Base-by-base conservation (phyloP, 805 yeast genomes). In the Torulaspora microellipsoides region DNA sequence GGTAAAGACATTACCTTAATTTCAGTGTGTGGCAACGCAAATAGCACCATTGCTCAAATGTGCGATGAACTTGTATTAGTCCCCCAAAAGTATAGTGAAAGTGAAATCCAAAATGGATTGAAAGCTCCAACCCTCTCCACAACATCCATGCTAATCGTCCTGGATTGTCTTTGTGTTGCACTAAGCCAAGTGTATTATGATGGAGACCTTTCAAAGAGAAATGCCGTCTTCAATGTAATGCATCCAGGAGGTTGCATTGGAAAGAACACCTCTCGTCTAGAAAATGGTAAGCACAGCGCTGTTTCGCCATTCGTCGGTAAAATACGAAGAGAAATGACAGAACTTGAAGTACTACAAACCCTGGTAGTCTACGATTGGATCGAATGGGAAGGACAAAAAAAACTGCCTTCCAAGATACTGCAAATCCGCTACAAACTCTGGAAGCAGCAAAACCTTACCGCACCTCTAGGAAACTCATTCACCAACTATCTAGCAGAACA, bases 171-270 rank as follows among this genome's bases (percentile, higher is more conserved):
- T 12, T 76, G 85, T 31, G 73, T 89, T 38, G 84, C 95, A 0
- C 65, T 89, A 17, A 75, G 81, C 38, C 93, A 87, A 57, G 59
- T 82, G 27, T 46, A 48, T 56, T 73, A 81, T 42, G 79, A 80
- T 42, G 67, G 68, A 8, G 88, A 86, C 55, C 62, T 71, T 27
- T 62, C 66, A 30, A 67, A 71, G 43, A 69, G 95, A 33, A 73
- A 72, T 49, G 65, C 62, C 45, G 63, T 73, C 30, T 88, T 88
- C 64, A 81, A 83, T 8, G 75, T 75, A 48, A 76, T 83, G 58
- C 96, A 88, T 57, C 96, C 96, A 1, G 96, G 96, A 15, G 96
- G 96, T 13, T 84, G 93, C 1, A 87, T 88, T 57, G 96, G 96
- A 12, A 45, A 49, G 34, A 51, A 43, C 8, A 27, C 41, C 13